Evolutionary conservation across 306 rosid species (phyloP).

Genomic region (Trifolium dubium): DNA sequence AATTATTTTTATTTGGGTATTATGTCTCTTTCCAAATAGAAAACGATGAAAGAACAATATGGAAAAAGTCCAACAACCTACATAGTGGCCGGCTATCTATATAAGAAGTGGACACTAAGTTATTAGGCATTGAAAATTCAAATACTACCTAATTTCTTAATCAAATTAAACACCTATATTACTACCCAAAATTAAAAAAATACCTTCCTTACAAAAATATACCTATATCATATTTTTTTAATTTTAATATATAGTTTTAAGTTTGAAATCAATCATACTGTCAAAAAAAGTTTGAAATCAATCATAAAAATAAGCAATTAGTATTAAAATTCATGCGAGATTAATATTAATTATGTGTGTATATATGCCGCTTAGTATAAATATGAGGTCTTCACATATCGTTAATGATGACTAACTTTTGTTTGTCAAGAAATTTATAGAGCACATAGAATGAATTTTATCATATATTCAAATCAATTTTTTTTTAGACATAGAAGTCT

Average conservation of each 20-base stretch:
- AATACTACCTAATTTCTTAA: constrained; percentile 41
- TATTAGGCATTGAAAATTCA: constrained; percentile 42
- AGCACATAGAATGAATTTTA: too few relatives aligned
- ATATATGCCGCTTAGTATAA: too few relatives aligned
- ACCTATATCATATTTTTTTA: too few relatives aligned
- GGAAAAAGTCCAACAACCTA: constrained; percentile 35
- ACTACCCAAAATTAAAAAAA: too few relatives aligned
- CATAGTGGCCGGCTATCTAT: constrained; percentile 24
- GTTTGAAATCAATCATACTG: background rate
- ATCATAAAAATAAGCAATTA: background rate
- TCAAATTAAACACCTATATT: background rate
- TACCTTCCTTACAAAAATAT: too few relatives aligned
- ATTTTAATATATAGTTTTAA: background rate
- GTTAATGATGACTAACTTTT: too few relatives aligned
- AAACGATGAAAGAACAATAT: constrained; percentile 6
- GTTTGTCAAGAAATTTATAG: too few relatives aligned
- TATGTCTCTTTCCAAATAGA: constrained; percentile 37
- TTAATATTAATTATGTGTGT: too few relatives aligned
- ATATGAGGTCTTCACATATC: too few relatives aligned
- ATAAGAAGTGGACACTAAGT: constrained; percentile 39
- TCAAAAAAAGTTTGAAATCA: background rate
- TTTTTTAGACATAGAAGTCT: too few relatives aligned
- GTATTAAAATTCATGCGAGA: too few relatives aligned
- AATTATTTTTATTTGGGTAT: background rate
- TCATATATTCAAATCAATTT: too few relatives aligned